phyloP scores from a whole-genome alignment of 2,329 filamentous ascomycete genomes.

The Stylonectria norvegica region DNA sequence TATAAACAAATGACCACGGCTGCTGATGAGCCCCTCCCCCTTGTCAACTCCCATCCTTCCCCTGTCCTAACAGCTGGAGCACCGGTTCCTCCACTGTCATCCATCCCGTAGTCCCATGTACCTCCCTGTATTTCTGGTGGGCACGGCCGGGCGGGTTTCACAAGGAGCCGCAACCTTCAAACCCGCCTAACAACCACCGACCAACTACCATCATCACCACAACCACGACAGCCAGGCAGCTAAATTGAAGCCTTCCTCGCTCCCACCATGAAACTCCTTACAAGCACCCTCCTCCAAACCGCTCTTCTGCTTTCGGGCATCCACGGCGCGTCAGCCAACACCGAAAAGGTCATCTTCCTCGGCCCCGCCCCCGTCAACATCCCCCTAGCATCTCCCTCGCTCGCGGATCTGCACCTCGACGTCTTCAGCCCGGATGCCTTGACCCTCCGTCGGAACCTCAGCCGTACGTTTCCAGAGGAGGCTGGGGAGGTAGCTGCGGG shows the following conservation, averaged over 20 bases:
- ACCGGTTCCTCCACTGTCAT: too few relatives aligned
- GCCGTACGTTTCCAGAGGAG: slow-evolving; percentile 63
- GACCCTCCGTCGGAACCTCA: slow-evolving; percentile 60
- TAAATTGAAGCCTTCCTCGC: background rate
- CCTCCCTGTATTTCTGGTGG: too few relatives aligned
- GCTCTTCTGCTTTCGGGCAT: slow-evolving; percentile 14
- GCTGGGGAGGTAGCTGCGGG: slow-evolving; percentile 47
- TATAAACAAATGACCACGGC: too few relatives aligned
- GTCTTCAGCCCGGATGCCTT: slow-evolving; percentile 57
- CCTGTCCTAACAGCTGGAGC: too few relatives aligned
- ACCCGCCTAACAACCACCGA: slow-evolving; percentile 6
- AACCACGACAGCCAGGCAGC: background rate
- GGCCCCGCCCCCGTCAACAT: slow-evolving; percentile 60
- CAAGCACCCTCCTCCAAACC: slow-evolving; percentile 4
- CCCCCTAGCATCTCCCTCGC: slow-evolving; percentile 36
- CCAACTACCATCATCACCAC: slow-evolving; percentile 1
- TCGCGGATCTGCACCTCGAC: slow-evolving; percentile 59
- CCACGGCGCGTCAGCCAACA: slow-evolving; percentile 57
- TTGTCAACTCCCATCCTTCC: too few relatives aligned
- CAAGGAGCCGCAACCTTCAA: too few relatives aligned
- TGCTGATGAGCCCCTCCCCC: too few relatives aligned
- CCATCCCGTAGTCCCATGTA: background rate
- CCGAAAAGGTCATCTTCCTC: slow-evolving; percentile 87
- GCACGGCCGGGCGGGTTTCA: too few relatives aligned
- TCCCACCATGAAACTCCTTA: slow-evolving; percentile 12